These are phyloP conservation scores for Xerocomellus chrysenteron DNA, from an alignment of 768 basidiomycete species.

Conservation along the genomic window DNA sequence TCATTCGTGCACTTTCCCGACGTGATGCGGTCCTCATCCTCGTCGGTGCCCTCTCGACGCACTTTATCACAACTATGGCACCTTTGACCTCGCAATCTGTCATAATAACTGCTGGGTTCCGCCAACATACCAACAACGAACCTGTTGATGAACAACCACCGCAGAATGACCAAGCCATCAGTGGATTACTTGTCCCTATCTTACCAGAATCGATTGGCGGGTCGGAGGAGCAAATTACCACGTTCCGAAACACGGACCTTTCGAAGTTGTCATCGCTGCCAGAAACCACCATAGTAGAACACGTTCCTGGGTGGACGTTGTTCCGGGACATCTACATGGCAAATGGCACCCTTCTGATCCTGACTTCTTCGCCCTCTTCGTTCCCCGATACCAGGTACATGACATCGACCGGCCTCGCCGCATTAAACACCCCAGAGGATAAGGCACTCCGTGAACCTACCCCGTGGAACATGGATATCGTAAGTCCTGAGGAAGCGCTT, in stretches of 20 bases:
- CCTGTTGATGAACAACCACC: neutral
- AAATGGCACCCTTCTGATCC: slow-evolving; percentile 75
- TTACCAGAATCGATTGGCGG: neutral
- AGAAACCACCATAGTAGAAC: slow-evolving; percentile 55
- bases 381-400: slow-evolving; percentile 56
- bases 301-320: slow-evolving; percentile 83
- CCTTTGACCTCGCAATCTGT: slow-evolving; percentile 34
- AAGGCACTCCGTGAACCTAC: slow-evolving; percentile 68
- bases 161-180: slow-evolving; percentile 6
- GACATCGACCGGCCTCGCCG: slow-evolving; percentile 64
- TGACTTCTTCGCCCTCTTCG: slow-evolving; percentile 44
- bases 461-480: slow-evolving; percentile 55
- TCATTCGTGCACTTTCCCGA: slow-evolving; percentile 45
- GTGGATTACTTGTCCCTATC: neutral
- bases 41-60: slow-evolving; percentile 55
- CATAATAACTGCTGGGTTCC: slow-evolving; percentile 28
- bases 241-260: neutral
- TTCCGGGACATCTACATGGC: slow-evolving; percentile 83
- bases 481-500: slow-evolving; percentile 59
- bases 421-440: slow-evolving; percentile 61
- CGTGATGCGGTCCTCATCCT: slow-evolving; percentile 61
- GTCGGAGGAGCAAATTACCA: neutral
- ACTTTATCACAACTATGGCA: slow-evolving; percentile 45
- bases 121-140: slow-evolving; percentile 5
- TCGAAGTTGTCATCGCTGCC: slow-evolving; percentile 36